These are phyloP conservation scores for Yarrowia sp. DNA, from an alignment of 805 yeast species.

Conservation along the genomic window DNA sequence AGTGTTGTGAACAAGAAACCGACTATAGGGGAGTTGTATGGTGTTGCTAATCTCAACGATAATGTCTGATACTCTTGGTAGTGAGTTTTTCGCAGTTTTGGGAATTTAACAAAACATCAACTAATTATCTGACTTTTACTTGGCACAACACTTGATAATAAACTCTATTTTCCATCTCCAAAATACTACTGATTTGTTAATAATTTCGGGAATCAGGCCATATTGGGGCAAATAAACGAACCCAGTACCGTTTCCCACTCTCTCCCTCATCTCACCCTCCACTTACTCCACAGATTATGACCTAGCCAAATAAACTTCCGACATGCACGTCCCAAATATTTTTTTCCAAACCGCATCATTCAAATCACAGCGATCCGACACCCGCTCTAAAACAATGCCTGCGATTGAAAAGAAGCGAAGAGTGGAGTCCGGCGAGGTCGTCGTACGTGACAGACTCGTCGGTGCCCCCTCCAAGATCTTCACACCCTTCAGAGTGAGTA, in stretches of 20 bases:
- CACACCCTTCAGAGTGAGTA: conserved; percentile 71
- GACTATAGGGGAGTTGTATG: too few species aligned
- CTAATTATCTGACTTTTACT: too few species aligned
- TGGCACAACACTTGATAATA: too few species aligned
- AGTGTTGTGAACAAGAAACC: too few species aligned
- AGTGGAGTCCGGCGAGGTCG: conserved; percentile 14
- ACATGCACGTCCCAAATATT: conserved; percentile 11
- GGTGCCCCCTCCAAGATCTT: conserved; percentile 53
- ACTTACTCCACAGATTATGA: not conserved
- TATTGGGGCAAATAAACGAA: too few species aligned
- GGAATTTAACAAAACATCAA: too few species aligned
- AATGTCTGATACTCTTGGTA: too few species aligned
- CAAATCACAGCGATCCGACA: not conserved
- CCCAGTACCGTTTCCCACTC: not conserved
- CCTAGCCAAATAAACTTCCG: not conserved
- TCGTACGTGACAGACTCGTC: conserved; percentile 4
- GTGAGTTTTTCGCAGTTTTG: too few species aligned
- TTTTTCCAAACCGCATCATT: not conserved
- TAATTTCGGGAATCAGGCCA: too few species aligned
- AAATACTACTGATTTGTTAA: too few species aligned
- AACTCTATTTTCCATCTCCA: too few species aligned
- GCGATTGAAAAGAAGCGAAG: conserved; percentile 23
- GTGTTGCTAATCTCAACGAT: too few species aligned
- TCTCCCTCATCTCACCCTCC: not conserved
- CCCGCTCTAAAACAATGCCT: conserved; percentile 1